Base-by-base conservation (phyloP, 306 rosid species). In the Datisca glomerata region DNA sequence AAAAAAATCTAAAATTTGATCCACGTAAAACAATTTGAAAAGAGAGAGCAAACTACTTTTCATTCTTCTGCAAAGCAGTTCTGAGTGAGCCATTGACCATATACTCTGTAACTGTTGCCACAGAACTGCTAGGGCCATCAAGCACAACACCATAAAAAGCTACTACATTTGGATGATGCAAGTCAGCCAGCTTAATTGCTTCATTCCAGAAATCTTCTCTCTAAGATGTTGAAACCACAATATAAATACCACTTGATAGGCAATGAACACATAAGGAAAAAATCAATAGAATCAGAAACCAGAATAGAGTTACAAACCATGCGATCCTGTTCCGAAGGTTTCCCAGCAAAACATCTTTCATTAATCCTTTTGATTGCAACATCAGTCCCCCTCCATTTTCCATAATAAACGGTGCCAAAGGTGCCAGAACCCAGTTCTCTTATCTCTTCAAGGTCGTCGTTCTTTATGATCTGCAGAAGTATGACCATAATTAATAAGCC, bases 191-290 rank as follows among this genome's bases (percentile, higher is more conserved):
- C 68, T 87, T 82, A 42, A 82, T 79, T 64, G 96, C 96, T 68
- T 87, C 96, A 65, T 87, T 82, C 96, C 94, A 87, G 71, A 87
- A 87, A 54, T 87, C 96, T 22, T 76, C 57, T 67, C 85, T 82
- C 94, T 87, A n/a, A n/a, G n/a, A n/a, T n/a, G n/a, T n/a, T n/a
- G 79, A 64, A 24, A 53, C 45, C 47, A 64, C 7, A 50, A 13
- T 18, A 17, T 10, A 8, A 21, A 27, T 7, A 9, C 20, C 4
- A 18, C 12, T 18, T 20, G 25, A 50, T 33, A 40, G 38, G 12
- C 4, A 50, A 19, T 18, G 25, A 17, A 17, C 43, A n/a, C 12
- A 15, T 28, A 23, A 60, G 20, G 24, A 16, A 4, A 24, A 25
- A 22, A 23, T 19, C 47, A 38, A 23, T 24, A 34, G 21, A 22